A percentile compares a stretch with the other conserved stretches of the same genome.
Conservation (phyloP, 805 yeast species). For the Huiozyma sinensis region DNA sequence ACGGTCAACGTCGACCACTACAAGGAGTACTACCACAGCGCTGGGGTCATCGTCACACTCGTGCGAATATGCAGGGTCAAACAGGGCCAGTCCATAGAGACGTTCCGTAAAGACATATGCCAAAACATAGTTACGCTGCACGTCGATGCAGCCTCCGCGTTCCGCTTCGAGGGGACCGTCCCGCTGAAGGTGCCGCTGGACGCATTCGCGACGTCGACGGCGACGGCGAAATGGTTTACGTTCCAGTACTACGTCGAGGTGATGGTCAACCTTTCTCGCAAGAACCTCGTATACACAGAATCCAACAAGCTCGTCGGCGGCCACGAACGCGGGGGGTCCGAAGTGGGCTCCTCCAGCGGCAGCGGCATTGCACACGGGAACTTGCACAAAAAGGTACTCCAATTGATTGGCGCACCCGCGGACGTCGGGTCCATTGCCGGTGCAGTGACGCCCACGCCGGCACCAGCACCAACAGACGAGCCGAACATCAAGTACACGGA, state of each 20-base stretch:
- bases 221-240: conserved; percentile 47
- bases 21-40: conserved; percentile 54
- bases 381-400: not conserved
- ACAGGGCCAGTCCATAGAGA: conserved; percentile 38
- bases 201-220: conserved; percentile 72
- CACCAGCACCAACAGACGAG: not conserved
- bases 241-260: conserved; percentile 83
- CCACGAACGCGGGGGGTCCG: conserved; percentile 9
- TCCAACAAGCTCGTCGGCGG: conserved; percentile 19
- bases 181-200: conserved; percentile 70
- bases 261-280: conserved; percentile 67
- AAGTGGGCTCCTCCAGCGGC: conserved; percentile 1
- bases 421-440: not conserved
- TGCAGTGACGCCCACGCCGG: conserved; percentile 1
- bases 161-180: conserved; percentile 47
- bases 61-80: conserved; percentile 69
- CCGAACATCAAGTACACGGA: conserved; percentile 17
- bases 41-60: conserved; percentile 69
- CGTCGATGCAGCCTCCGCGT: conserved; percentile 52
- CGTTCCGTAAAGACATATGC: conserved; percentile 74
- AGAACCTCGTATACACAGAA: conserved; percentile 30
- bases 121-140: conserved; percentile 70
- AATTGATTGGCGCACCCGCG: not conserved
- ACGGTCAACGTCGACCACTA: conserved; percentile 58
- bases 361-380: not conserved